These are phyloP conservation scores for Eugenia klotzschiana DNA, from an alignment of 441 rosid genomes.

Conservation along the genomic window DNA sequence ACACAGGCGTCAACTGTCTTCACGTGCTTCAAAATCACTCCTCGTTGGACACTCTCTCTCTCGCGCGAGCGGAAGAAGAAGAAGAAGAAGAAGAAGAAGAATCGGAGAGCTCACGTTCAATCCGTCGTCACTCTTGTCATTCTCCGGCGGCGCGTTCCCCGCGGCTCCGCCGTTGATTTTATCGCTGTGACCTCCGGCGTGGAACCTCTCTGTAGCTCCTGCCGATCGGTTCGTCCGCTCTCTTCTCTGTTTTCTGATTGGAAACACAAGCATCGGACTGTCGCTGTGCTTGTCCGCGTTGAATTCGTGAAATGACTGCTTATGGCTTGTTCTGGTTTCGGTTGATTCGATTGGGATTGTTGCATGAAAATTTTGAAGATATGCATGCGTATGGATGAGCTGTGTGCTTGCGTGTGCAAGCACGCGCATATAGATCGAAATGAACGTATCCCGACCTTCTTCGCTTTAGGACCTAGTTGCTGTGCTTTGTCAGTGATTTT, in stretches of 20 bases:
- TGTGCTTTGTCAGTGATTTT: neutral
- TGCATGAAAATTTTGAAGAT: neutral
- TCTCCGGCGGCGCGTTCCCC: neutral
- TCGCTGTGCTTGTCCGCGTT: neutral
- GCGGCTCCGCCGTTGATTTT: neutral
- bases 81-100: neutral
- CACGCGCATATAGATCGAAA: neutral
- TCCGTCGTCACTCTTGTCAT: neutral
- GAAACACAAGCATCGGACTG: neutral
- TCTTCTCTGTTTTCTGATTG: neutral
- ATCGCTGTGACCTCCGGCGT: neutral
- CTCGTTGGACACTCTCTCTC: neutral
- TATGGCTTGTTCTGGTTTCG: neutral
- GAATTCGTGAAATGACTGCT: neutral
- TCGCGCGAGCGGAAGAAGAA: neutral
- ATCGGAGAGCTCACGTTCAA: neutral
- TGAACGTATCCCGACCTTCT: neutral
- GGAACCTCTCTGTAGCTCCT: neutral
- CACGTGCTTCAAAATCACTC: neutral
- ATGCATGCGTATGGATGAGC: neutral
- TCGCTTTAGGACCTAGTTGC: neutral
- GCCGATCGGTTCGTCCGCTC: neutral
- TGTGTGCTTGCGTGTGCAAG: neutral
- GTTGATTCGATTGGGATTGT: neutral
- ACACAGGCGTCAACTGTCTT: neutral